These are phyloP conservation scores for Thermothelomyces thermophilus DNA, from an alignment of 2,329 filamentous ascomycete genomes.

Conservation along the genomic window DNA sequence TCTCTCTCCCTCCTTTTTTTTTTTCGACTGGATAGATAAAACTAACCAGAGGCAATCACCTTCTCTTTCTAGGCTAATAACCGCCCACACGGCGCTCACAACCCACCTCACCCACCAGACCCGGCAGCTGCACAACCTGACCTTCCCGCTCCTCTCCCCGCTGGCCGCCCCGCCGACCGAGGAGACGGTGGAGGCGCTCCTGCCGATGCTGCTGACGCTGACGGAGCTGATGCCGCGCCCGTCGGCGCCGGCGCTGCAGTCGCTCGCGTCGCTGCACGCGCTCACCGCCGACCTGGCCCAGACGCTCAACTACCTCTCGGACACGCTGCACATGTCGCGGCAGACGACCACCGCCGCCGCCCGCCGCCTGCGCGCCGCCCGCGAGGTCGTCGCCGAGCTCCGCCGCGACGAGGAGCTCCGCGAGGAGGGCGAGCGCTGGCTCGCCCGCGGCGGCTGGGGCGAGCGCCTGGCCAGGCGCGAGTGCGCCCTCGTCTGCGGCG, in stretches of 20 bases:
- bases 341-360: constrained; percentile 80
- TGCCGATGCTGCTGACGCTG: constrained; percentile 60
- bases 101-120: constrained; percentile 71
- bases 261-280: constrained; percentile 61
- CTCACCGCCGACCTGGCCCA: constrained; percentile 68
- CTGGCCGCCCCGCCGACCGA: constrained; percentile 55
- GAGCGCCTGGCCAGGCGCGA: constrained; percentile 68
- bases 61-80: constrained; percentile 56
- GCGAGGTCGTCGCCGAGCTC: constrained; percentile 81
- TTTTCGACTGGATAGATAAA: no score
- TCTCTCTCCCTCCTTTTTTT: no score
- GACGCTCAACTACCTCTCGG: constrained; percentile 77
- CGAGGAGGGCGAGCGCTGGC: constrained; percentile 76
- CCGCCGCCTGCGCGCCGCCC: constrained; percentile 70
- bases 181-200: constrained; percentile 61
- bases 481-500: constrained; percentile 74
- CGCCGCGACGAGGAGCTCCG: constrained; percentile 72
- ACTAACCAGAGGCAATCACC: no score
- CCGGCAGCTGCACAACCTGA: constrained; percentile 65
- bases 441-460: constrained; percentile 78
- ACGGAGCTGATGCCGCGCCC: constrained; percentile 61
- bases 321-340: constrained; percentile 88
- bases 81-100: constrained; percentile 66
- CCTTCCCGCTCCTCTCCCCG: constrained; percentile 64
- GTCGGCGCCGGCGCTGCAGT: constrained; percentile 55